A percentile compares a stretch with the other conserved stretches of the same genome.
Conservation (phyloP, 2,329 filamentous ascomycete genomes). For the Sporothrix dimorphospora region DNA sequence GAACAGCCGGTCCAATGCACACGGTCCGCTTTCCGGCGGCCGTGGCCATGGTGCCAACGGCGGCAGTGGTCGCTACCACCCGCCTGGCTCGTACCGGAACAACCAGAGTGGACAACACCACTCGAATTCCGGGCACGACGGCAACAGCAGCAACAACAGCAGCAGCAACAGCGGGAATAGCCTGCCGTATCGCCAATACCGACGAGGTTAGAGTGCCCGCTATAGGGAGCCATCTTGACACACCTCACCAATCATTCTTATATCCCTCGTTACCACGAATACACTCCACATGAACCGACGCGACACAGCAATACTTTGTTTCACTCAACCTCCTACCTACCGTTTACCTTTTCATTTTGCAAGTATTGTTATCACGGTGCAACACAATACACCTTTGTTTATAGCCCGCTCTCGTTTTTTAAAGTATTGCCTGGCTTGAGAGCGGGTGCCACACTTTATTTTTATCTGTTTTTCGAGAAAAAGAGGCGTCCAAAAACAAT, state of each 20-base stretch:
- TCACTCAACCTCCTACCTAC: neutral
- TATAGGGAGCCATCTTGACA: neutral
- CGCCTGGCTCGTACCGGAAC: constrained; percentile 14
- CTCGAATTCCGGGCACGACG: neutral
- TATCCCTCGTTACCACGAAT: neutral
- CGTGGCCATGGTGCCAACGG: constrained; percentile 5
- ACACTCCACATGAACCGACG: no score
- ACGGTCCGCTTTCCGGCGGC: neutral
- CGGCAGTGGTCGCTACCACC: constrained; percentile 18
- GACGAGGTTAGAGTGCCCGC: constrained; percentile 14
- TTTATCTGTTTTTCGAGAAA: neutral
- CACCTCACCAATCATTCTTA: neutral
- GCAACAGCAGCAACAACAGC: neutral
- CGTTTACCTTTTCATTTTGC: neutral
- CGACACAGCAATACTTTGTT: neutral
- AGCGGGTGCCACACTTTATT: neutral
- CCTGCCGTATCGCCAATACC: constrained; percentile 20
- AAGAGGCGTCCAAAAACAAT: constrained; percentile 8
- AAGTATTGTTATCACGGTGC: neutral
- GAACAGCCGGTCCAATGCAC: neutral
- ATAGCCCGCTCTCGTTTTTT: neutral
- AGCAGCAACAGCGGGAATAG: constrained; percentile 1
- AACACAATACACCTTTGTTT: neutral
- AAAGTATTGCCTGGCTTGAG: neutral
- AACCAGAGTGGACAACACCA: constrained; percentile 7